Conservation (phyloP, 768 basidiomycete species). For the Calocera viscosa region DNA sequence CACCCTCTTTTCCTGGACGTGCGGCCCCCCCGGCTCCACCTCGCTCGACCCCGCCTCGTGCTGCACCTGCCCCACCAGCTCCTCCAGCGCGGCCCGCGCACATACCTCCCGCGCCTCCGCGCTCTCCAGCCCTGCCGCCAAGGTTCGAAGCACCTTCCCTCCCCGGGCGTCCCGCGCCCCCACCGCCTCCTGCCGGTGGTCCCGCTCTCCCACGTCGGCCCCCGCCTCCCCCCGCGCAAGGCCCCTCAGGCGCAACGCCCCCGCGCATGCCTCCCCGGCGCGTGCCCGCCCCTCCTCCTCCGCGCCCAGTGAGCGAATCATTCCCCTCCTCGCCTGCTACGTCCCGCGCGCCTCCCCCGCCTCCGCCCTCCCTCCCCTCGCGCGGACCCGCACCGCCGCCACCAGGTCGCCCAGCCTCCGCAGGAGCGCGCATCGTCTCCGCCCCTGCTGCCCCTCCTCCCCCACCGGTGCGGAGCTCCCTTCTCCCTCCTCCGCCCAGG, state of each 20-base stretch:
- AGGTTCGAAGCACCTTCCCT: slow-evolving; percentile 14
- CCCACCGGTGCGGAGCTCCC: not conserved
- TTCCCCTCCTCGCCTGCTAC: not conserved
- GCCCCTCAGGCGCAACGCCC: slow-evolving; percentile 15
- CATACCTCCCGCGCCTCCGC: slow-evolving; percentile 25
- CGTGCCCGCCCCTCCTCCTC: slow-evolving; percentile 21
- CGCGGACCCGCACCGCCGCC: slow-evolving; percentile 18
- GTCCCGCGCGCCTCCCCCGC: slow-evolving; percentile 22
- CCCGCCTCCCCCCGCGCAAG: slow-evolving; percentile 25
- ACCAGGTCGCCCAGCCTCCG: slow-evolving; percentile 20
- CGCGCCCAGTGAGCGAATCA: slow-evolving; percentile 15
- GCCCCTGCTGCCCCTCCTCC: slow-evolving; percentile 10
- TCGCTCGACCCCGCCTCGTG: slow-evolving; percentile 23
- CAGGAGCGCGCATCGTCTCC: not conserved
- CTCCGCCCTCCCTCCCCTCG: slow-evolving; percentile 25
- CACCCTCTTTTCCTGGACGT: slow-evolving; percentile 17
- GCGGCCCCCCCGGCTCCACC: slow-evolving; percentile 23
- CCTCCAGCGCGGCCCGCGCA: slow-evolving; percentile 16
- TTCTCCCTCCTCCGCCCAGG: not conserved
- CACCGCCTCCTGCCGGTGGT: slow-evolving; percentile 23
- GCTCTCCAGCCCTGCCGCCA: slow-evolving; percentile 21
- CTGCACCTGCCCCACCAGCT: slow-evolving; percentile 25
- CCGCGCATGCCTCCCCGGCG: slow-evolving; percentile 11
- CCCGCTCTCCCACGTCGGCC: slow-evolving; percentile 10
- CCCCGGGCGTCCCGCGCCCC: slow-evolving; percentile 18